These are phyloP conservation scores for Xylaria grammica DNA, from an alignment of 495 filamentous ascomycete species.

Conservation along the genomic window DNA sequence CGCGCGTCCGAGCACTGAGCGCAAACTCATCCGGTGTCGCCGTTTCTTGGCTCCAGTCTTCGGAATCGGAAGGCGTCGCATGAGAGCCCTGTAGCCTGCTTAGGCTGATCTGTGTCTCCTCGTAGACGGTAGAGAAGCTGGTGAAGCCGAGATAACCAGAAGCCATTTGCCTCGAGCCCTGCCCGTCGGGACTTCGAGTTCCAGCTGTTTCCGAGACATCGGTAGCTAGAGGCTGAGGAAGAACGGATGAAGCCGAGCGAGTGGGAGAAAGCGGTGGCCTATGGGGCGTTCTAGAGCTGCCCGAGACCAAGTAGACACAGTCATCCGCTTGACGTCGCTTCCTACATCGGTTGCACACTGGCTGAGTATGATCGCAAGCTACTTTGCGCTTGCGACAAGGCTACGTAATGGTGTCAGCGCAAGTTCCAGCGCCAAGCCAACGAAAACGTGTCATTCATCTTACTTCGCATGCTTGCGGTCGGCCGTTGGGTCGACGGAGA, in stretches of 20 bases:
- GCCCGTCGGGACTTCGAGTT: constrained; percentile 32
- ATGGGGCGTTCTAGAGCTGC: constrained; percentile 7
- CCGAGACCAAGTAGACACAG: constrained; percentile 33
- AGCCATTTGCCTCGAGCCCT: constrained; percentile 44
- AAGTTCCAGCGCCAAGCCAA: background rate
- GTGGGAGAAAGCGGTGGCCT: constrained; percentile 27
- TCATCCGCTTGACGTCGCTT: constrained; percentile 30
- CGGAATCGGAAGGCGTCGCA: constrained; percentile 34
- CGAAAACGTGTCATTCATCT: constrained; percentile 1
- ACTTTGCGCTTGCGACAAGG: constrained; percentile 42
- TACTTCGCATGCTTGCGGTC: constrained; percentile 37
- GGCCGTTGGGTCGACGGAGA: constrained; percentile 34
- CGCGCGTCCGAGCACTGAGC: constrained; percentile 22
- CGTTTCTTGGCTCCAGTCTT: constrained; percentile 29
- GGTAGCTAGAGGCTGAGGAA: background rate
- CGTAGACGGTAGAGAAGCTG: constrained; percentile 55
- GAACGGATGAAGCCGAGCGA: background rate
- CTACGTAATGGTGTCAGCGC: constrained; percentile 23
- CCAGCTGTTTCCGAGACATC: constrained; percentile 3
- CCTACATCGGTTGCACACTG: constrained; percentile 36
- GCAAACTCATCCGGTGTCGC: constrained; percentile 3
- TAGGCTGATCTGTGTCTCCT: constrained; percentile 43
- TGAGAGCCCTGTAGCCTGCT: constrained; percentile 26
- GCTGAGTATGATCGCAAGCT: constrained; percentile 39
- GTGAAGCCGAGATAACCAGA: constrained; percentile 58